Evolutionary conservation across 108 stramenopile species (phyloP).

Genomic region (Cyclostephanos invisitatus): DNA sequence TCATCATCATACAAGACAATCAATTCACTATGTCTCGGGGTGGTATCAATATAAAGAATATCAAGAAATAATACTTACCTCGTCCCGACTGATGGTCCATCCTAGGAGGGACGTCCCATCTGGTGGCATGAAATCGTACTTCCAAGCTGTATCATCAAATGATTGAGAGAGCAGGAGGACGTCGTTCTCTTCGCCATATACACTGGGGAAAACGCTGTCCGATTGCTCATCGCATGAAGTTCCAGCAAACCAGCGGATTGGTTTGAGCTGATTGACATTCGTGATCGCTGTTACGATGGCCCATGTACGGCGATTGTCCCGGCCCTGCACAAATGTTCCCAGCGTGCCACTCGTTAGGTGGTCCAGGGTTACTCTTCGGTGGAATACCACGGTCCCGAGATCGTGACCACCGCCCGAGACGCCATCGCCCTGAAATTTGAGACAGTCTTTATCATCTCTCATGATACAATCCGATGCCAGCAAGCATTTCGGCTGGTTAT

Average conservation of each 20-base stretch:
- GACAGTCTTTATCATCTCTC: slow-evolving; percentile 37
- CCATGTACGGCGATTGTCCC: slow-evolving; percentile 37
- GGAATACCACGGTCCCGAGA: slow-evolving; percentile 42
- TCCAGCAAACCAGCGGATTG: slow-evolving; percentile 26
- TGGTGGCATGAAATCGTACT: slow-evolving; percentile 30
- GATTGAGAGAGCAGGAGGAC: slow-evolving; percentile 38
- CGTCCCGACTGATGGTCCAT: slow-evolving; percentile 32
- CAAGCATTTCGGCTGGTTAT: slow-evolving; percentile 34
- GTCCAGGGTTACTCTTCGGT: slow-evolving; percentile 30
- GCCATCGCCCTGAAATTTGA: slow-evolving; percentile 13
- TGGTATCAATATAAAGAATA: not conserved
- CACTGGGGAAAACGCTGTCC: slow-evolving; percentile 36
- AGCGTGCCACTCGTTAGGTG: slow-evolving; percentile 37
- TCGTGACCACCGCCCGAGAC: slow-evolving; percentile 31
- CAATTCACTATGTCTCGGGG: not conserved
- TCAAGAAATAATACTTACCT: slow-evolving; percentile 18
- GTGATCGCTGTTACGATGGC: slow-evolving; percentile 40
- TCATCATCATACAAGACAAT: too few species aligned
- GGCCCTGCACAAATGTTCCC: not conserved
- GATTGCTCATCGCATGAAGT: slow-evolving; percentile 37
- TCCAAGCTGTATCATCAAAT: slow-evolving; percentile 48
- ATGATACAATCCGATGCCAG: slow-evolving; percentile 29
- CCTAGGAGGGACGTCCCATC: slow-evolving; percentile 32
- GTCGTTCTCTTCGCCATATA: slow-evolving; percentile 40
- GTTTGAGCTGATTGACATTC: slow-evolving; percentile 26